These are phyloP conservation scores for Saccharomyces cerevisiae DNA, from an alignment of 805 yeast species.

Conservation along the genomic window DNA sequence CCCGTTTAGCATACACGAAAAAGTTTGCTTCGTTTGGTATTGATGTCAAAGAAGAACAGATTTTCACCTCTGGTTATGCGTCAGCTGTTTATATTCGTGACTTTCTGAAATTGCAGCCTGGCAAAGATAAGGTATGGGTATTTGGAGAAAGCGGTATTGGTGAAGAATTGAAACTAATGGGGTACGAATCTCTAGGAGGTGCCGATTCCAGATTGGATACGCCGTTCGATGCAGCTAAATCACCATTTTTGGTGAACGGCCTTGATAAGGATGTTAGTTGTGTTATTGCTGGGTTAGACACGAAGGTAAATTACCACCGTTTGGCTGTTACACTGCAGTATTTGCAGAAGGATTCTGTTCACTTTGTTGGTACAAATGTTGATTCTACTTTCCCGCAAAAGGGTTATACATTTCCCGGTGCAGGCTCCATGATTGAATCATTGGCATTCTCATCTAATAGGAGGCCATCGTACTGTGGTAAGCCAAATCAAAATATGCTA, in stretches of 20 bases:
- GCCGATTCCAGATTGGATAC: conserved; percentile 53
- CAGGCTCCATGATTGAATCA: conserved; percentile 82
- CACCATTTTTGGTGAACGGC: conserved; percentile 38
- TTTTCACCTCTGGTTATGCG: conserved; percentile 89
- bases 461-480: conserved; percentile 84
- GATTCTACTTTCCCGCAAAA: conserved; percentile 91
- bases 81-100: conserved; percentile 77
- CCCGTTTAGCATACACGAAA: conserved; percentile 63
- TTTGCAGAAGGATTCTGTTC: conserved; percentile 43
- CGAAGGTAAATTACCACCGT: conserved; percentile 70
- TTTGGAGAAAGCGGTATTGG: conserved; percentile 84
- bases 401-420: conserved; percentile 85
- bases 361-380: conserved; percentile 86
- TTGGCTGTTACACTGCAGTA: conserved; percentile 77
- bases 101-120: conserved; percentile 64
- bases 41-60: conserved; percentile 47
- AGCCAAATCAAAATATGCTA: conserved; percentile 86
- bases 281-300: conserved; percentile 83
- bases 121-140: conserved; percentile 71
- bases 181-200: conserved; percentile 77
- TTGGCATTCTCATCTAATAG: conserved; percentile 72
- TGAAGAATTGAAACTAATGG: conserved; percentile 66
- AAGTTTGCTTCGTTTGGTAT: conserved; percentile 60
- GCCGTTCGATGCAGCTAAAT: conserved; percentile 48
- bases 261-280: conserved; percentile 73